Evolutionary conservation across 768 basidiomycete genomes (phyloP), one percentile per base, ranked within the genome.

Genomic region (Lactarius sp.): DNA sequence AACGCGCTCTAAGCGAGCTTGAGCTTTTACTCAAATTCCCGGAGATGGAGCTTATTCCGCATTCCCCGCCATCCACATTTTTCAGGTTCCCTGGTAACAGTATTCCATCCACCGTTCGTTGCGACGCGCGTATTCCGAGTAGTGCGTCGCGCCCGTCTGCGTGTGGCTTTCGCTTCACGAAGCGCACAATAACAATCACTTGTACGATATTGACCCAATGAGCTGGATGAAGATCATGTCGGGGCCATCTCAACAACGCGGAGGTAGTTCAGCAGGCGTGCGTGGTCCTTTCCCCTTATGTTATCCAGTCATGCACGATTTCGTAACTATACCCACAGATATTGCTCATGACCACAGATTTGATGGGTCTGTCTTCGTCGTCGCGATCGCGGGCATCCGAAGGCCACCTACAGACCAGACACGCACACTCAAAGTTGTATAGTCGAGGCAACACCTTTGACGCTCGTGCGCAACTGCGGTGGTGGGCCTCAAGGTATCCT

Each of bases 351-450:
- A 27, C 16, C 14, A 2, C 13, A 31, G 14, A 42, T 9, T 54
- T 41, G 44, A 33, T 18, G 27, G 27, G 27, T 27, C 27, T 27
- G 27, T 27, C 27, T 27, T 27, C 27, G 27, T 27, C 27, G 3
- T 27, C 2, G 34, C 69, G 56, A 62, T 59, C 53, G 41, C 62
- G 59, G 10, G 7, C 41, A 5, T 27, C n/a, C 22, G 59, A 61
- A 18, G 70, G 59, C 18, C 70, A 64, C 50, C 52, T 36, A 64
- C 77, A 77, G 10, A 71, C 63, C 10, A 34, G 4, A 62, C 78
- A 78, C 22, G 68, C 58, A 67, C 77, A 79, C 22, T 55, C 51
- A 27, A 27, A 27, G 63, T 69, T 71, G 62, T 77, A 77, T 70
- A 69, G 1, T 56, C 20, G 3, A 59, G 50, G 16, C 76, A 71